Evolutionary conservation across 2,329 filamentous ascomycete genomes (phyloP).

Genomic region (Scytalidium lignicola): DNA sequence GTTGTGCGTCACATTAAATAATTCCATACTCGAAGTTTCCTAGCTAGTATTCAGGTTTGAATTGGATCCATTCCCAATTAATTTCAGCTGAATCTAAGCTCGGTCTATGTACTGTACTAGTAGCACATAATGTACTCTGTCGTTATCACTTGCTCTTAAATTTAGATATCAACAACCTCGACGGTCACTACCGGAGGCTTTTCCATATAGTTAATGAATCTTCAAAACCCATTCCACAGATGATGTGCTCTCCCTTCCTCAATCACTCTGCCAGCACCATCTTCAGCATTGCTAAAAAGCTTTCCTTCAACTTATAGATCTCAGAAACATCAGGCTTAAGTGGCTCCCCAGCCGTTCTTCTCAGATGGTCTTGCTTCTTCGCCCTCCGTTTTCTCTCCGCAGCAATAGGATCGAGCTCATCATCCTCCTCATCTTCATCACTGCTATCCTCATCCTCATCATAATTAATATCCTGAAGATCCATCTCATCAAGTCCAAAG

Average conservation of each 20-base stretch:
- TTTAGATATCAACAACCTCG: too few relatives aligned
- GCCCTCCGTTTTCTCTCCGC: slow-evolving; percentile 75
- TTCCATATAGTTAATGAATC: background rate
- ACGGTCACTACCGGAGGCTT: too few relatives aligned
- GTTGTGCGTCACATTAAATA: too few relatives aligned
- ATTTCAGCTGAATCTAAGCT: background rate
- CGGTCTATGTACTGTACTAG: too few relatives aligned
- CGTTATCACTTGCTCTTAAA: too few relatives aligned
- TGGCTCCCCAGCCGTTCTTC: slow-evolving; percentile 77
- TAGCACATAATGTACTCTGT: too few relatives aligned
- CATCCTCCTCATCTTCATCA: slow-evolving; percentile 64
- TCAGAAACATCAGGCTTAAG: slow-evolving; percentile 74
- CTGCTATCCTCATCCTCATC: slow-evolving; percentile 61
- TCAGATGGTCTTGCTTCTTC: slow-evolving; percentile 73
- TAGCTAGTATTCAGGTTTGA: too few relatives aligned
- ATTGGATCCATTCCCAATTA: background rate
- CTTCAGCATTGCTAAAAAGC: slow-evolving; percentile 77
- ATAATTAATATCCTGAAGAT: slow-evolving; percentile 80
- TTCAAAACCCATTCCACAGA: too few relatives aligned
- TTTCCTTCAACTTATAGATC: slow-evolving; percentile 72
- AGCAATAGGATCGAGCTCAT: slow-evolving; percentile 80
- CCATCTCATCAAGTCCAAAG: slow-evolving; percentile 84
- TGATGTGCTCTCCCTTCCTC: background rate
- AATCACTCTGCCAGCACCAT: slow-evolving; percentile 67
- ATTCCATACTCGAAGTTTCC: too few relatives aligned